Base-by-base conservation (phyloP, 805 yeast species). In the Candida railenensis region DNA sequence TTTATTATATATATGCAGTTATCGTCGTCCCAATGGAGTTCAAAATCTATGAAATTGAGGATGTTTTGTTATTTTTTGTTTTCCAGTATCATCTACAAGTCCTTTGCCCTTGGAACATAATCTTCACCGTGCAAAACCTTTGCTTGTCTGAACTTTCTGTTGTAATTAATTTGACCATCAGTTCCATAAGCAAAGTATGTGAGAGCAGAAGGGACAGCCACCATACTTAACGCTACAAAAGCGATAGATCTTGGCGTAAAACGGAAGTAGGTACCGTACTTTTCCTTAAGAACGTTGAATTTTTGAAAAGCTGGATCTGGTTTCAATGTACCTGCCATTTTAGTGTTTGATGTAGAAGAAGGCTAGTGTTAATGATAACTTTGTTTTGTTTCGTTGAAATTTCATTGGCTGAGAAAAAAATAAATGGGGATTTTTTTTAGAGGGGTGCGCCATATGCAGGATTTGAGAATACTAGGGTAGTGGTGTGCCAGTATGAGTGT, bases 271-370 rank as follows among this genome's bases (percentile, higher is more conserved):
- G 64, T 66, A 25, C 77, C 76, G 34, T 60, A 53, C 50, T 60
- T 66, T 52, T 72, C 77, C 52, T 67, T 71, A 44, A 74, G 74
- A 28, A 59, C 51, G 53, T 72, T 72, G 60, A 72, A 72, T 50
- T 65, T 62, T 54, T 69, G 71, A 38, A 70, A 63, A 42, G 61
- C 74, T 37, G 64, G 67, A 53, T 72, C 77, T 49, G 73, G 74
- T 59, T 55, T 65, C 51, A 72, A 67, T 38, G 77, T 72, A 49
- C 61, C 67, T 42, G 76, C 77, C 77, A 72, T 72, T n/a, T 16
- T 40, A 21, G 11, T n/a, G 19, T 20, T 14, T 21, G 22, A 22
- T 28, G 42, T 39, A 11, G 28, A 18, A 18, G 12, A 12, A 15
- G 5, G 18, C 37, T 34, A 34, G 12, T 12, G 37, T 18, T 34